Base-by-base conservation (phyloP, 306 rosid species). In the Malus sylvestris region DNA sequence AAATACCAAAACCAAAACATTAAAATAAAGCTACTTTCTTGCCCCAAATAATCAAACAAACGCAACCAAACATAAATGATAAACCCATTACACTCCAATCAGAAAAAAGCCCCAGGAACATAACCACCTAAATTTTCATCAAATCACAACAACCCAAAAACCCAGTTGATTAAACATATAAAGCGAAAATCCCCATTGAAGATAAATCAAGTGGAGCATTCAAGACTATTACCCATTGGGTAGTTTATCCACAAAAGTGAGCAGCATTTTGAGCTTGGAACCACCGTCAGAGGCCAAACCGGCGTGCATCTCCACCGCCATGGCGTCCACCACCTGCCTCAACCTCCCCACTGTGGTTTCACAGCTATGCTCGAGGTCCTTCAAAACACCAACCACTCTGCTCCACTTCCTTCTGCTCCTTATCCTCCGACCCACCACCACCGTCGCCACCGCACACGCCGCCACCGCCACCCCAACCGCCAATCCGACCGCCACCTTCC, bases 261-360 rank as follows among this genome's bases (percentile, higher is more conserved):
- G 93, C 72, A 93, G 86, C 98, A 93, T 93, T 91, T 89, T 91
- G 88, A 93, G 98, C 87, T 91, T 93, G 25, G 98, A 93, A 78
- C 98, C 98, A 73, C 98, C 97, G 81, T 91, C 93, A 29, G 98
- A 91, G 29, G 98, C 98, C 74, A 93, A 84, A 42, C 98, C 98
- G 38, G 98, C 98, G 86, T 91, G 98, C 98, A 93, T 93, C 96
- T 93, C 98, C 30, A 93, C 98, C 1, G 97, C 97, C 97, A 93
- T 87, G 33, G 98, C 98, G 82, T 91, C 97, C 51, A 91, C 96
- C 76, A 93, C 98, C 55, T 93, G 97, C 78, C 71, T 89, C 79
- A 93, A 52, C 86, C 93, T 89, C 52, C 80, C 91, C 52, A 88
- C 89, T 9, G 85, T 77, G 4, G 97, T 88, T 5, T 88, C 93